These are phyloP conservation scores for Colletotrichum destructivum DNA, from an alignment of 2,329 filamentous ascomycete species.

Conservation along the genomic window DNA sequence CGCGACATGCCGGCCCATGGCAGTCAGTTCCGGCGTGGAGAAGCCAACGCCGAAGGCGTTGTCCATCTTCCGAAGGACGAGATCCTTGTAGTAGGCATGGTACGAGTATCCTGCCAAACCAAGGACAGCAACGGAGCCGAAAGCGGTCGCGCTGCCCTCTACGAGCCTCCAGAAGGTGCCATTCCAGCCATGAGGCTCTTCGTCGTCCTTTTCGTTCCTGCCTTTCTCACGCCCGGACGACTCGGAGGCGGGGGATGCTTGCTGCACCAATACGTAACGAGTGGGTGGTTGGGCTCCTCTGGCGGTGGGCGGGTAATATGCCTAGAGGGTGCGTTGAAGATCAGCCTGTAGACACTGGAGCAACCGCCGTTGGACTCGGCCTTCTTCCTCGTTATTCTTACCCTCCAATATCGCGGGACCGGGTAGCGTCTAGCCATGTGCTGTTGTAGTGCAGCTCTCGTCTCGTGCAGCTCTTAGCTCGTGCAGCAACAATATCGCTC, in stretches of 20 bases:
- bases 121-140: slow-evolving; percentile 48
- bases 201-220: not conserved
- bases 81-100: slow-evolving; percentile 71
- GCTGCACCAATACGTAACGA: slow-evolving; percentile 10
- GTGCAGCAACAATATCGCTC: not conserved
- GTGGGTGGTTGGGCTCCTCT: slow-evolving; percentile 1
- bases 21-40: slow-evolving; percentile 74
- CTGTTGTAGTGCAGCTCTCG: not conserved
- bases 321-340: not conserved
- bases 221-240: not conserved
- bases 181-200: slow-evolving; percentile 13
- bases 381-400: not conserved
- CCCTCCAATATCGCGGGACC: slow-evolving; percentile 9
- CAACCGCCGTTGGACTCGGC: too few species aligned
- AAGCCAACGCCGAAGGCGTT: slow-evolving; percentile 80
- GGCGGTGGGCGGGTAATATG: not conserved
- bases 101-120: slow-evolving; percentile 53
- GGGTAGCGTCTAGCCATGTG: slow-evolving; percentile 19
- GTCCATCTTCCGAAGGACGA: slow-evolving; percentile 81
- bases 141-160: slow-evolving; percentile 49
- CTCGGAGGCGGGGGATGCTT: not conserved
- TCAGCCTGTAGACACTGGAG: not conserved
- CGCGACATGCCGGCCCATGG: slow-evolving; percentile 55
- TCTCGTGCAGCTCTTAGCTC: not conserved
- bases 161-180: slow-evolving; percentile 45